Evolutionary conservation across 768 basidiomycete species (phyloP).

Genomic region (Rhodotorula babjevae): DNA sequence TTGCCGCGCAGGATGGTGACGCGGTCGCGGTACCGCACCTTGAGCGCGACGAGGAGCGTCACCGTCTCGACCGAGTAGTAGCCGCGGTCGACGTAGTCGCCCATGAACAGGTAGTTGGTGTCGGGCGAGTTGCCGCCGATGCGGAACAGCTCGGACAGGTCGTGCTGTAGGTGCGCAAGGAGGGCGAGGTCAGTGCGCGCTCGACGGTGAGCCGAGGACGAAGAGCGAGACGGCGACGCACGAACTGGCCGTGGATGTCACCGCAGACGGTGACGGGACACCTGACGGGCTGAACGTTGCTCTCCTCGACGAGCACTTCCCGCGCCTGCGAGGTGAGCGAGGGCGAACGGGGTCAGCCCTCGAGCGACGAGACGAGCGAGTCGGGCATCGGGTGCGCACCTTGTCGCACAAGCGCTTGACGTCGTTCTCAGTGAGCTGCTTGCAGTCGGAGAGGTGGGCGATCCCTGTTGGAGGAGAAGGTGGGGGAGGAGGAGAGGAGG

Average conservation of each 20-base stretch:
- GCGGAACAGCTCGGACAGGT: conserved; percentile 96
- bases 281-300: conserved; percentile 95
- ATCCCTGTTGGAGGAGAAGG: conserved; percentile 58
- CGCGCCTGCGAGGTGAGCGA: conserved; percentile 62
- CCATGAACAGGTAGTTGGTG: conserved; percentile 99
- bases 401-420: conserved; percentile 99
- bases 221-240: conserved; percentile 53
- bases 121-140: conserved; percentile 98
- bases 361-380: neutral
- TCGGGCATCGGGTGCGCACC: conserved; percentile 55
- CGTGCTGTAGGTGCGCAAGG: conserved; percentile 61
- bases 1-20: conserved; percentile 97
- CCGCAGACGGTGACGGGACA: conserved; percentile 99
- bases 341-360: neutral
- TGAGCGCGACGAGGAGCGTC: conserved; percentile 91
- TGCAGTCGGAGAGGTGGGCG: conserved; percentile 91
- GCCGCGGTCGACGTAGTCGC: conserved; percentile 96
- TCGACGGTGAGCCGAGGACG: neutral
- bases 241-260: conserved; percentile 99
- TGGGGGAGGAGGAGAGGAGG: neutral
- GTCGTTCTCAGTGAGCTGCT: conserved; percentile 88
- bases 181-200: too few species aligned
- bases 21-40: conserved; percentile 94
- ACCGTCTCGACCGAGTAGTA: conserved; percentile 99
- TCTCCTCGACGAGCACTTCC: conserved; percentile 98